Percentiles rank a stretch among this genome's conserved stretches.
Conservation (phyloP, 1,284 basidiomycete species). For the Rhodotorula sp. region DNA sequence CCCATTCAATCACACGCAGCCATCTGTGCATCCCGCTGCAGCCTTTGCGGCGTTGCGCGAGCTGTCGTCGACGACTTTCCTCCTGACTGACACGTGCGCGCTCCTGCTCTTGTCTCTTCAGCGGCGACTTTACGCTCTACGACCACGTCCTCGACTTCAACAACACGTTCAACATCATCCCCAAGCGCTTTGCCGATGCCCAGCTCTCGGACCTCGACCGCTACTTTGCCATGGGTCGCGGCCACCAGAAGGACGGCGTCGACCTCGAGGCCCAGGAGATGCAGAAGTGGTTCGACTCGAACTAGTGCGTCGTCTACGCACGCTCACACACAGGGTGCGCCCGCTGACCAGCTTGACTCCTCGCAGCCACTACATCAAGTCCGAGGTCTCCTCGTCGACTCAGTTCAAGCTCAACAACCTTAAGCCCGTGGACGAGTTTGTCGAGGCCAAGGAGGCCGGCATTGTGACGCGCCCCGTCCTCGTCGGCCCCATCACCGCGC, state of each 20-base stretch:
- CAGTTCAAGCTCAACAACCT: conserved; percentile 88
- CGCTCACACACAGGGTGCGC: conserved; percentile 66
- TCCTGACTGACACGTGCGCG: conserved; percentile 9
- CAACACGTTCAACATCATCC: conserved; percentile 94
- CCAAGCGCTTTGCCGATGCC: conserved; percentile 87
- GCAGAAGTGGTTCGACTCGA: conserved; percentile 84
- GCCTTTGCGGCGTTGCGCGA: not conserved
- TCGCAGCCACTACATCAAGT: conserved; percentile 82
- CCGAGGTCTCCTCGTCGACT: conserved; percentile 87
- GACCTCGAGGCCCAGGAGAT: conserved; percentile 57
- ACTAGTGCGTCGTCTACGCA: conserved; percentile 94
- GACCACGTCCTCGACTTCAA: conserved; percentile 99
- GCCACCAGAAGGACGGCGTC: conserved; percentile 86
- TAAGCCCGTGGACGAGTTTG: conserved; percentile 92
- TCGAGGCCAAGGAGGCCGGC: conserved; percentile 90
- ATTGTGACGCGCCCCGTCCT: conserved; percentile 92
- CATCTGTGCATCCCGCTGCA: no score
- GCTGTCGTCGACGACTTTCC: not conserved
- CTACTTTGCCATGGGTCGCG: conserved; percentile 99
- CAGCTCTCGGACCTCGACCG: conserved; percentile 88
- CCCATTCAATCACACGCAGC: no score
- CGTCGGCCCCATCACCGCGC: conserved; percentile 94
- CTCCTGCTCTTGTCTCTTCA: conserved; percentile 50
- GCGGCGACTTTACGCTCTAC: conserved; percentile 97
- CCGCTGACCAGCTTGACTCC: not conserved